phyloP scores from a whole-genome alignment of 129 eudicot species.

The Saposhnikovia divaricata region DNA sequence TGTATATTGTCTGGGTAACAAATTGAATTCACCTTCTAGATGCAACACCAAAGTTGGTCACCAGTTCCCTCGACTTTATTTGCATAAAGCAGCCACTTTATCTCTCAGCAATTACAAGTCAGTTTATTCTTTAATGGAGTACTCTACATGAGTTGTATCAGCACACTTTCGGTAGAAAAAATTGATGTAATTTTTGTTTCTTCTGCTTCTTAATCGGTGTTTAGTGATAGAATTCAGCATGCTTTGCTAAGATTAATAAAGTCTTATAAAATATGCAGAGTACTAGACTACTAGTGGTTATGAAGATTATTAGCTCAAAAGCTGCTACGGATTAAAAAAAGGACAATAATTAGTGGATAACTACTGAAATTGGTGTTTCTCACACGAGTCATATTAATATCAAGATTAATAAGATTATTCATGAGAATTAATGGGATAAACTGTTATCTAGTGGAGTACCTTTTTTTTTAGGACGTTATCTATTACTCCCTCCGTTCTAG shows the following conservation, averaged over 20 bases:
- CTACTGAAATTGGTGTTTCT: background rate
- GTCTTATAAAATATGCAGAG: background rate
- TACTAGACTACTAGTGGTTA: background rate
- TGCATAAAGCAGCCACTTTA: background rate
- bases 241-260: background rate
- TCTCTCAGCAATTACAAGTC: background rate
- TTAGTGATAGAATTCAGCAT: background rate
- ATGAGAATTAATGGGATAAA: background rate
- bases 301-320: background rate
- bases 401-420: background rate
- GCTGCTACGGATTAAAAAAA: background rate
- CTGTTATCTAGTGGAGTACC: too few species aligned
- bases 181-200: background rate
- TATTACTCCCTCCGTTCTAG: too few species aligned
- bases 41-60: background rate
- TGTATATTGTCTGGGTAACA: background rate
- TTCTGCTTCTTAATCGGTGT: background rate
- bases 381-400: background rate
- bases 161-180: background rate
- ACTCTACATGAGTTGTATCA: background rate
- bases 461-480: background rate
- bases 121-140: background rate
- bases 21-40: background rate
- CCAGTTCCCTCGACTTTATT: background rate
- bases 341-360: background rate